These are phyloP conservation scores for Tylopilus cervinicoccineus DNA, from an alignment of 768 basidiomycete genomes.

Conservation along the genomic window DNA sequence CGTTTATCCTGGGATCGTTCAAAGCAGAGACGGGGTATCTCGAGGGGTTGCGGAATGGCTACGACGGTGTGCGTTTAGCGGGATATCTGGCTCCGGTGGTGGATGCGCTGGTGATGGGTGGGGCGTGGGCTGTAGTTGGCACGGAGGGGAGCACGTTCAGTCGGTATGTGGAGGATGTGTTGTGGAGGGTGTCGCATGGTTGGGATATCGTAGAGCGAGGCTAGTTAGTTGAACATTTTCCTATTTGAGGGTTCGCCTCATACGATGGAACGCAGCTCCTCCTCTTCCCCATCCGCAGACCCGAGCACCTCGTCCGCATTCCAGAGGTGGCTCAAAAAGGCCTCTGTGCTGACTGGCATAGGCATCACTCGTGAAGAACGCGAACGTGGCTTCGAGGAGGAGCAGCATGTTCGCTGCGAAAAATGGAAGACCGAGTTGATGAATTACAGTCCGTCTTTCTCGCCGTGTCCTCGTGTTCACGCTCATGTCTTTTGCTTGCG, in stretches of 20 bases:
- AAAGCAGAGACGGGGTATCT: constrained; percentile 26
- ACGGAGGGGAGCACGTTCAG: constrained; percentile 78
- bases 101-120: constrained; percentile 66
- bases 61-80: constrained; percentile 47
- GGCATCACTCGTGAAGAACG: constrained; percentile 45
- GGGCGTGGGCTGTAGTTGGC: constrained; percentile 55
- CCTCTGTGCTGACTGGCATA: constrained; percentile 47
- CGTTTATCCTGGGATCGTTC: constrained; percentile 56
- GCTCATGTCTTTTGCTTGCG: constrained; percentile 6
- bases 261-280: constrained; percentile 30
- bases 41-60: constrained; percentile 36
- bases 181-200: constrained; percentile 60
- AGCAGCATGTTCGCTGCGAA: constrained; percentile 53
- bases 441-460: constrained; percentile 55
- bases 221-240: constrained; percentile 1
- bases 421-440: constrained; percentile 66
- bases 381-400: constrained; percentile 29
- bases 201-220: constrained; percentile 42
- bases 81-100: constrained; percentile 56
- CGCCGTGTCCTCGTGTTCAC: constrained; percentile 7
- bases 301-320: constrained; percentile 33
- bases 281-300: constrained; percentile 20
- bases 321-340: constrained; percentile 48
- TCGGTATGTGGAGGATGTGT: constrained; percentile 58
- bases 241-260: constrained; percentile 1